Percentiles rank a stretch among this genome's conserved stretches.
phyloP scores from a whole-genome alignment of 805 yeast species.

The Grigorovia yakushimaensis region DNA sequence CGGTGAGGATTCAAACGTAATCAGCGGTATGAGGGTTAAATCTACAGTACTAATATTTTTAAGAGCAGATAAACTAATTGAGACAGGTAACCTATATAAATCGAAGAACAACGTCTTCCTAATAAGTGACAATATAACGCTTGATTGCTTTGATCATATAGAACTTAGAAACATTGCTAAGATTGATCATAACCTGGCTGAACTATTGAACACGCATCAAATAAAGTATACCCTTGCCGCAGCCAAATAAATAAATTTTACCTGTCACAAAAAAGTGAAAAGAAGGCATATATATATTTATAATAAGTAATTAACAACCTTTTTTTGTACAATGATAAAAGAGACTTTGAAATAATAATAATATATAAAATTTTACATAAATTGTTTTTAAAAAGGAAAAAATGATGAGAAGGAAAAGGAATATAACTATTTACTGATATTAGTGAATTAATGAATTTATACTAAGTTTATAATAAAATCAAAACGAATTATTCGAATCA shows the following conservation, averaged over 20 bases:
- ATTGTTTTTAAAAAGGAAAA: neutral
- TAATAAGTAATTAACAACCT: too few species aligned
- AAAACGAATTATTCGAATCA: slow-evolving; percentile 1
- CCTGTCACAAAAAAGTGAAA: too few species aligned
- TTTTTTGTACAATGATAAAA: neutral
- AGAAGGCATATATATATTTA: too few species aligned
- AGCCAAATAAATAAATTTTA: too few species aligned
- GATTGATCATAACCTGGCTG: neutral
- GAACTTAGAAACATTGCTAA: slow-evolving; percentile 4
- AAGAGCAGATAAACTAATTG: slow-evolving; percentile 34
- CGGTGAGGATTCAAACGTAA: slow-evolving; percentile 34
- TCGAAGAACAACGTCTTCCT: slow-evolving; percentile 71
- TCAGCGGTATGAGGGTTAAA: slow-evolving; percentile 65
- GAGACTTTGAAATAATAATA: neutral
- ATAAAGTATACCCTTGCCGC: slow-evolving; percentile 13
- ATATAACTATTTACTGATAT: neutral
- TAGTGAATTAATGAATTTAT: neutral
- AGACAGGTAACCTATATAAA: slow-evolving; percentile 34
- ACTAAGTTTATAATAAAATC: too few species aligned
- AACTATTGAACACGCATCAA: slow-evolving; percentile 2
- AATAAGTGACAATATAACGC: slow-evolving; percentile 43
- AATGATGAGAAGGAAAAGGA: neutral
- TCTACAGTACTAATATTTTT: slow-evolving; percentile 51
- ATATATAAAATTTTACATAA: neutral
- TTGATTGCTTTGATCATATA: slow-evolving; percentile 18